Evolutionary conservation across 768 basidiomycete species (phyloP).

Genomic region (Harrya chromipes): DNA sequence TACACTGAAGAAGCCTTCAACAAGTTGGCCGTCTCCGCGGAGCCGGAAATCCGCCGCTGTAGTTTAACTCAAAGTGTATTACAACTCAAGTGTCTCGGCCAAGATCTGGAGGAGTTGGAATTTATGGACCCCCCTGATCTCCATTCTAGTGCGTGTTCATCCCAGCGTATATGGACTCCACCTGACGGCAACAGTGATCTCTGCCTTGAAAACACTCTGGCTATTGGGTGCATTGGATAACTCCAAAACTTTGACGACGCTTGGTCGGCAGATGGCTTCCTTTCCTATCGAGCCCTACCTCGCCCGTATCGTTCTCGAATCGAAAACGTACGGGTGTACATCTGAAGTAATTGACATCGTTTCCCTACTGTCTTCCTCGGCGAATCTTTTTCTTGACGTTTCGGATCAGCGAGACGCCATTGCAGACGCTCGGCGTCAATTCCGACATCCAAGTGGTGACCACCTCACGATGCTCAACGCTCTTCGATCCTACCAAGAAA

Average conservation of each 20-base stretch:
- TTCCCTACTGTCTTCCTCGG: slow-evolving; percentile 76
- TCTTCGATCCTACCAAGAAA: slow-evolving; percentile 76
- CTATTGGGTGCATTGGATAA: slow-evolving; percentile 76
- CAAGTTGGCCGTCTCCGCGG: slow-evolving; percentile 57
- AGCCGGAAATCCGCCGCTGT: slow-evolving; percentile 90
- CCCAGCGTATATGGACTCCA: neutral
- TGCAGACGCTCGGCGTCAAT: slow-evolving; percentile 68
- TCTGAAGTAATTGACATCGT: slow-evolving; percentile 81
- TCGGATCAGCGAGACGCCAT: slow-evolving; percentile 72
- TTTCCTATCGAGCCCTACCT: slow-evolving; percentile 90
- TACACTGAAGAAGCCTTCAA: slow-evolving; percentile 84
- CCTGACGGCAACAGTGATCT: slow-evolving; percentile 41
- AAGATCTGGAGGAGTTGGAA: slow-evolving; percentile 76
- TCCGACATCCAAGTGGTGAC: slow-evolving; percentile 83
- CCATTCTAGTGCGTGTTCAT: slow-evolving; percentile 59
- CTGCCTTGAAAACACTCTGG: slow-evolving; percentile 70
- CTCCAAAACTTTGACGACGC: slow-evolving; percentile 58
- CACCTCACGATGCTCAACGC: slow-evolving; percentile 88
- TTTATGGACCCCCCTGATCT: slow-evolving; percentile 86
- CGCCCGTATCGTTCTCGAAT: slow-evolving; percentile 77
- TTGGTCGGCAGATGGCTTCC: slow-evolving; percentile 82
- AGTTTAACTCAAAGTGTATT: slow-evolving; percentile 81
- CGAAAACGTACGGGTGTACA: slow-evolving; percentile 69
- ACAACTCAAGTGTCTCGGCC: slow-evolving; percentile 80
- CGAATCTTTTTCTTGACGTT: slow-evolving; percentile 77